Base-by-base conservation (phyloP, 2,329 filamentous ascomycete genomes). In the Huntiella decipiens region DNA sequence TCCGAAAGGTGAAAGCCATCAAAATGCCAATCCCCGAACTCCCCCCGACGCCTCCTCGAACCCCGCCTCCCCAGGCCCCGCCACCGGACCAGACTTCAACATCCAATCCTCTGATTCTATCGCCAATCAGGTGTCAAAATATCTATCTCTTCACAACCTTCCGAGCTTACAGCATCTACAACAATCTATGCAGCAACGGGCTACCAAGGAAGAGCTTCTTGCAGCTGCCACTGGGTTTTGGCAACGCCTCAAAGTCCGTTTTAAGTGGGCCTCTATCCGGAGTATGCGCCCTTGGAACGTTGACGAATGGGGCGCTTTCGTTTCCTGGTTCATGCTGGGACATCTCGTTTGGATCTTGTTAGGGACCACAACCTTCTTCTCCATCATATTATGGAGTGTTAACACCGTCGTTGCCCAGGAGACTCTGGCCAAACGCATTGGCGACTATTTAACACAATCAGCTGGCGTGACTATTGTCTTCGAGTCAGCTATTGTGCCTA, bases 351-450 rank as follows among this genome's bases (percentile, higher is more conserved):
- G 91, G 91, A 75, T 98, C 54, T 71, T 96, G n/a, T 71, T 96
- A 28, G 91, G 91, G 45, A 98, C 91, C 1, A 98, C 91, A 0
- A 96, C 91, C 0, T 98, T 98, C 61, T 86, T 96, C 61, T 95
- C 88, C 4, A 66, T 96, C 46, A 64, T 88, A 13, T 93, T 98
- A 46, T 74, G 94, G 53, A 75, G 83, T 6, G 84, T 96, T 56
- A 98, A 98, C 60, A 96, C 88, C 0, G 86, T 96, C 31, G 82
- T 96, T 63, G 91, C 91, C 2, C 91, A 98, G 68, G 91, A 98
- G 74, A 93, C 84, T 3, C 67, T 98, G 28, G 91, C 88, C 16
- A 75, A 82, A 55, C 93, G 85, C 82, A 74, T 96, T 42, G 91
- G 91, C 12, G 92, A 95, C 60, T 95, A 96, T 61, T 67, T 98